These are phyloP conservation scores for Ogataea philodendri DNA, from an alignment of 805 yeast genomes.

Conservation along the genomic window DNA sequence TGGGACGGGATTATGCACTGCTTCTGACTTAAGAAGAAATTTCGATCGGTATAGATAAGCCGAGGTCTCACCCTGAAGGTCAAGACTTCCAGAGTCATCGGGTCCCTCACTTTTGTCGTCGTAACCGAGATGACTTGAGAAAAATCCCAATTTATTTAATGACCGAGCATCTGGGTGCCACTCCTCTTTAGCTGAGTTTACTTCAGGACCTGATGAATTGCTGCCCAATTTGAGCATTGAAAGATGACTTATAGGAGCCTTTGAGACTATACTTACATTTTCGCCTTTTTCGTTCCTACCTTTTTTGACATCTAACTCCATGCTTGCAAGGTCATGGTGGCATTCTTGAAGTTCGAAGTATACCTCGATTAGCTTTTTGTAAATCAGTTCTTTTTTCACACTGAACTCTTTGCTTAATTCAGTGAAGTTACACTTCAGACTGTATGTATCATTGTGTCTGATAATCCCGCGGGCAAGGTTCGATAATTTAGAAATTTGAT, in stretches of 20 bases:
- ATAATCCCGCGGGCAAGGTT: slow-evolving; percentile 17
- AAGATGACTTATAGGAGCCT: no score
- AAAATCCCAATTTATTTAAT: no score
- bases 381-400: slow-evolving; percentile 17
- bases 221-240: no score
- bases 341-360: slow-evolving; percentile 12
- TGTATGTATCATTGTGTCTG: slow-evolving; percentile 18
- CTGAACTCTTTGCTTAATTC: slow-evolving; percentile 17
- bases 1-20: no score
- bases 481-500: slow-evolving; percentile 12
- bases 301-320: no score
- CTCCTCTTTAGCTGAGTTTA: no score
- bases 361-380: slow-evolving; percentile 27
- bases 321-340: background rate
- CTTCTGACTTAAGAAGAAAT: no score
- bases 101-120: background rate
- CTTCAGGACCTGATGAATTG: no score
- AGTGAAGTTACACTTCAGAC: slow-evolving; percentile 22
- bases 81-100: background rate
- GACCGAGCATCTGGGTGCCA: no score
- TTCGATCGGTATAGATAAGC: slow-evolving; percentile 25
- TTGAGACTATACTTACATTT: no score
- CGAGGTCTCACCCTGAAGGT: slow-evolving; percentile 25
- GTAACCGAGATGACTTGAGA: no score
- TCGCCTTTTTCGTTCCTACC: no score